Evolutionary conservation across 257 asterid species (phyloP), one percentile per base, ranked within the genome.

Genomic region (Solanum chiquidenum): DNA sequence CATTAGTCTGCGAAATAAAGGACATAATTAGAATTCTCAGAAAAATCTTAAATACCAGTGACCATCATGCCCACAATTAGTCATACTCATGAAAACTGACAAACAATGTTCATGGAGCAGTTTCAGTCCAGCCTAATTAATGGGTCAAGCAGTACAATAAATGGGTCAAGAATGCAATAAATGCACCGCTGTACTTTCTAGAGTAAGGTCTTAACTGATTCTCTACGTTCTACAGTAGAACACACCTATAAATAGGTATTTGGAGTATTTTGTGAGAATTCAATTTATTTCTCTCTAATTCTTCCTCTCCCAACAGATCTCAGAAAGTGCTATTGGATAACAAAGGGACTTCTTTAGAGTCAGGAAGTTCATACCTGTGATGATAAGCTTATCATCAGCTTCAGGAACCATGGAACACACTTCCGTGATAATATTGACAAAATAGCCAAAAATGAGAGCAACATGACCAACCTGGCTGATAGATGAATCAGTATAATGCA

Each of bases 331-430:
- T 80, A 80, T 80, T 46, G 27, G 18, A 13, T 44, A 46, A 46
- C 27, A 80, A 5, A 46, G 23, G 68, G 2, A 79, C 64, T 46
- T 80, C 12, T 80, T 80, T 18, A 14, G 64, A 46, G 37, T 77
- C 23, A 27, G 68, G 18, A 80, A 46, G 68, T 46, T 46, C 85
- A 46, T 89, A 96, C 99, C 99, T 97, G 99, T 34, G 99, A 96
- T 64, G 99, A 97, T 91, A 97, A 92, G 92, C 99, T 96, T 91
- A 95, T 95, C 99, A 97, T 97, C 90, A 97, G 95, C 93, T 96
- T 97, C 92, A 97, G 94, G 92, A 94, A 95, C 99, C 99, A 97
- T 85, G 99, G 99, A 72, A 97, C 98, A 88, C 98, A 95, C 60
- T 98, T 97, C 94, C 99, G 92, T 31, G 98, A 91, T 90, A 95